Conservation (phyloP, 2,329 filamentous ascomycete species). For the Alternaria sp. region DNA sequence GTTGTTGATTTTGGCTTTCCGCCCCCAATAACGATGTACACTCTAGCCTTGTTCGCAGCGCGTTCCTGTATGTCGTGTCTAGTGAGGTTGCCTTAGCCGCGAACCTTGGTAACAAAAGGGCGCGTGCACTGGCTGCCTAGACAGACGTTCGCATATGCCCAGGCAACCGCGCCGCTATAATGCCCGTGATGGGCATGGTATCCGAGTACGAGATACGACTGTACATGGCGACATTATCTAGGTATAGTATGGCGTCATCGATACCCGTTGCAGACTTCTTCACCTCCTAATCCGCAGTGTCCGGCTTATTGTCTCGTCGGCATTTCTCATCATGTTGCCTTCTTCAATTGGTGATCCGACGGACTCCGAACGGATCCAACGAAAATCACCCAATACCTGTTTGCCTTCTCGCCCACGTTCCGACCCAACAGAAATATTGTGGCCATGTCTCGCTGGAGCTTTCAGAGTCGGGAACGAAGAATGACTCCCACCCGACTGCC, state of each 20-base stretch:
- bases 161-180: conserved; percentile 2
- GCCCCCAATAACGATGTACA: conserved; percentile 3
- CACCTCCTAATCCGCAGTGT: background rate
- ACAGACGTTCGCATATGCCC: conserved; percentile 8
- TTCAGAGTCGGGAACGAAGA: background rate
- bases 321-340: background rate
- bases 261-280: background rate
- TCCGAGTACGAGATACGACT: conserved; percentile 1
- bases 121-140: conserved; percentile 1
- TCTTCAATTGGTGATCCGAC: background rate
- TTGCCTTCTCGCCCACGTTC: conserved; percentile 12
- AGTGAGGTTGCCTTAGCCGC: conserved; percentile 4
- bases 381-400: background rate
- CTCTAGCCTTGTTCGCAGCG: conserved; percentile 3
- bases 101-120: background rate
- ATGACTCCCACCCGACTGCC: background rate
- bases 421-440: background rate
- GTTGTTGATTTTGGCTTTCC: conserved; percentile 13
- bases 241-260: background rate
- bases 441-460: background rate
- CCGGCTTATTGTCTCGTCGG: background rate
- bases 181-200: background rate
- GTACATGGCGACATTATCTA: background rate
- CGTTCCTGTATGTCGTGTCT: background rate
- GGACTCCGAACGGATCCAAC: background rate